Conservation (phyloP, 208 protist genomes). For the Leishmania major region DNA sequence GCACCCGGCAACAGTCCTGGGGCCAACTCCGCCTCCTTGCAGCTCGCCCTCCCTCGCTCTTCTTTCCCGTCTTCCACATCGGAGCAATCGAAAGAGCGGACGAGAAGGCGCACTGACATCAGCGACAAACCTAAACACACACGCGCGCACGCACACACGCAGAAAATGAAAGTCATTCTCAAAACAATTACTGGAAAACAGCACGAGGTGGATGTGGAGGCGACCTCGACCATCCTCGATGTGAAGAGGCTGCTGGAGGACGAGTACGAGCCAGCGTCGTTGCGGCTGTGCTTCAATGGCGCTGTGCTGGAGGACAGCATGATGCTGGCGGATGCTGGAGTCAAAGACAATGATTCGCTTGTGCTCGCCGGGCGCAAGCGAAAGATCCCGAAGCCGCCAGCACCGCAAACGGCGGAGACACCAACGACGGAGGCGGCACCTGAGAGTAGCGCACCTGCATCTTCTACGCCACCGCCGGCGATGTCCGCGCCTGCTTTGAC, state of each 20-base stretch:
- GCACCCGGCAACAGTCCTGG: neutral
- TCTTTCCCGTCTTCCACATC: neutral
- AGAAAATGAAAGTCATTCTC: slow-evolving; percentile 75
- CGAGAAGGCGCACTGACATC: neutral
- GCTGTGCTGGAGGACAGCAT: slow-evolving; percentile 56
- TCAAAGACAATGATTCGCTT: slow-evolving; percentile 61
- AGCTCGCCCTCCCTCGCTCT: neutral
- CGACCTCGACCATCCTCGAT: slow-evolving; percentile 47
- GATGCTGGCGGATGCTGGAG: slow-evolving; percentile 49
- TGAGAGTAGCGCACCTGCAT: slow-evolving; percentile 8
- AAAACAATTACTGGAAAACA: slow-evolving; percentile 68
- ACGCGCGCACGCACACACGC: neutral
- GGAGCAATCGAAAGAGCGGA: neutral
- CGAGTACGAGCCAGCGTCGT: slow-evolving; percentile 68
- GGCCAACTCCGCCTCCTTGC: neutral
- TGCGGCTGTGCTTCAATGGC: slow-evolving; percentile 83
- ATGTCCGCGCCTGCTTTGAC: neutral
- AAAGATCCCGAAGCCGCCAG: slow-evolving; percentile 49
- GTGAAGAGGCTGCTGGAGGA: slow-evolving; percentile 70
- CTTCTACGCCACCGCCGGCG: neutral
- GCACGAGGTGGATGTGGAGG: slow-evolving; percentile 56
- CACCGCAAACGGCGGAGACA: slow-evolving; percentile 6
- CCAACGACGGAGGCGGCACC: slow-evolving; percentile 9
- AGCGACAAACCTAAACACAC: neutral
- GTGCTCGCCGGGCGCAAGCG: slow-evolving; percentile 81